Evolutionary conservation across 176 grass and related monocot genomes (phyloP).

Genomic region (Ensete glaucum): DNA sequence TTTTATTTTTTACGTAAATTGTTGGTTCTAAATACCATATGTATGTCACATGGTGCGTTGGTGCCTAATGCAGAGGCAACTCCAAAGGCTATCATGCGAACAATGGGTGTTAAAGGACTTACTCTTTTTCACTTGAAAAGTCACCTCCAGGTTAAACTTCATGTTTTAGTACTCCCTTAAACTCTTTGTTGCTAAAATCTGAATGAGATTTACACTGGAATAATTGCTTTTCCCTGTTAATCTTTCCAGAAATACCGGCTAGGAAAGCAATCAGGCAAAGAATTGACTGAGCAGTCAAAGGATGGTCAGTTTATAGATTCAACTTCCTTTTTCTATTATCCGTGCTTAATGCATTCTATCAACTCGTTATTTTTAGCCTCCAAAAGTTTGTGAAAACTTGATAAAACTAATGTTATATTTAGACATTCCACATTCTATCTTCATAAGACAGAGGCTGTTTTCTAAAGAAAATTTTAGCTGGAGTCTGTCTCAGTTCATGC

Average conservation of each 20-base stretch:
- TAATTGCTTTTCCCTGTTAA: slow-evolving; percentile 17
- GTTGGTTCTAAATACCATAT: not conserved
- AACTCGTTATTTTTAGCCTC: not conserved
- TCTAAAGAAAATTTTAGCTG: no score
- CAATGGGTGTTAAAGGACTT: slow-evolving; percentile 92
- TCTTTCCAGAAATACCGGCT: slow-evolving; percentile 76
- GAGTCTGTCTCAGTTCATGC: no score
- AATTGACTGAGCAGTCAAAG: slow-evolving; percentile 72
- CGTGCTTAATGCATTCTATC: not conserved
- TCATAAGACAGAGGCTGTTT: no score
- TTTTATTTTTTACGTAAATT: not conserved
- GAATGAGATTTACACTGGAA: slow-evolving; percentile 2
- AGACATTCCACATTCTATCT: no score
- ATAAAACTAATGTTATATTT: no score
- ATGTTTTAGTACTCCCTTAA: not conserved
- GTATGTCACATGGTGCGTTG: not conserved
- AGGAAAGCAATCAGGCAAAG: slow-evolving; percentile 87
- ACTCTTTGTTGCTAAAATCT: slow-evolving; percentile 11
- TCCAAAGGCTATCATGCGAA: slow-evolving; percentile 91
- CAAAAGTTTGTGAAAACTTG: not conserved
- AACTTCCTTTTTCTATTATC: slow-evolving; percentile 14
- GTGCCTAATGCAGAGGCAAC: slow-evolving; percentile 59
- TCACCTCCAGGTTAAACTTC: slow-evolving; percentile 64
- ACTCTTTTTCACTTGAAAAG: slow-evolving; percentile 95
- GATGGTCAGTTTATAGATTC: slow-evolving; percentile 50